Evolutionary conservation across 2,329 filamentous ascomycete genomes (phyloP).

Genomic region (Hymenoscyphus salicellus): DNA sequence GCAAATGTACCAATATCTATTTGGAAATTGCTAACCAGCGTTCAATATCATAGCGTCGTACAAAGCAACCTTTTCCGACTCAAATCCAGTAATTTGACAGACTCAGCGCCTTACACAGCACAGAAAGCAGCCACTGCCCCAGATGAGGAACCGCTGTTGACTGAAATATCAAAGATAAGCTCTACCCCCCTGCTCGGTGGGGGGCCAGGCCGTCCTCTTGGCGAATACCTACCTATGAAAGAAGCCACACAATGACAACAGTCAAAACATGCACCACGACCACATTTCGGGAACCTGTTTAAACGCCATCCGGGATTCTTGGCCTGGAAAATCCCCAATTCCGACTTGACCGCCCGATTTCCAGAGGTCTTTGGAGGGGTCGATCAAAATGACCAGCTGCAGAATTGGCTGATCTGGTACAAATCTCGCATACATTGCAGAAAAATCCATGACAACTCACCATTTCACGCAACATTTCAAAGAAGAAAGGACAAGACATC

Average conservation of each 20-base stretch:
- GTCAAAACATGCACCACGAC: background rate
- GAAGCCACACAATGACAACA: background rate
- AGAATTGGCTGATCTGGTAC: background rate
- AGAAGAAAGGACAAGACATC: background rate
- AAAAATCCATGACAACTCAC: background rate
- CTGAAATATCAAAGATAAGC: slow-evolving; percentile 1
- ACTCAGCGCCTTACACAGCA: background rate
- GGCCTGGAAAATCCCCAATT: background rate
- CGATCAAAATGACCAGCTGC: background rate
- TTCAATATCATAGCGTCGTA: background rate
- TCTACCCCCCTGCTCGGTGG: background rate
- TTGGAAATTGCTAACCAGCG: background rate
- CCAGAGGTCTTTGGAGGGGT: background rate
- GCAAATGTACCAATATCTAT: background rate
- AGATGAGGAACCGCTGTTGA: background rate
- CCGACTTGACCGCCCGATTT: background rate
- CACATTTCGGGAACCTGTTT: background rate
- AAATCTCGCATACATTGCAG: background rate
- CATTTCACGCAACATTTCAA: background rate
- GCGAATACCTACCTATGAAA: background rate
- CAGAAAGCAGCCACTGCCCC: background rate
- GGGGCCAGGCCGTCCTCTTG: background rate
- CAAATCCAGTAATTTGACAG: background rate
- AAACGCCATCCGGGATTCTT: background rate
- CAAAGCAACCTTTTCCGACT: background rate